Evolutionary conservation across 2,329 filamentous ascomycete genomes (phyloP).

Genomic region (Aspergillus luchuensis): DNA sequence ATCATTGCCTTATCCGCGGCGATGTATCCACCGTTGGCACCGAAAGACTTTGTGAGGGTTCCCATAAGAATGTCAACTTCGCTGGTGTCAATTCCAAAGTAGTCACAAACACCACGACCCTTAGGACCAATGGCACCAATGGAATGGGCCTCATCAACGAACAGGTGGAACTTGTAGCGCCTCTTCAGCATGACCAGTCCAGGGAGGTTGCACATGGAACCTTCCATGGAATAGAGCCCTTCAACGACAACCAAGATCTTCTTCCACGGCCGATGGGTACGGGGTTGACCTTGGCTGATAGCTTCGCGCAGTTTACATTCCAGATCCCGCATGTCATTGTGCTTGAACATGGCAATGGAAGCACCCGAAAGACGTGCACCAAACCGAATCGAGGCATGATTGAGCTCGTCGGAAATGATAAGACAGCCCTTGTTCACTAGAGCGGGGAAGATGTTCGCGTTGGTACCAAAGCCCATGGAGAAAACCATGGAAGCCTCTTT

Average conservation of each 20-base stretch:
- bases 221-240: constrained; percentile 98
- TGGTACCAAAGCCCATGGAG: constrained; percentile 98
- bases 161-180: constrained; percentile 96
- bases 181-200: constrained; percentile 83
- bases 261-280: constrained; percentile 98
- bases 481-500: constrained; percentile 96
- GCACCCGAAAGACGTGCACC: constrained; percentile 91
- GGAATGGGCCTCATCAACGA: constrained; percentile 95
- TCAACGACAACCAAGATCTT: constrained; percentile 97
- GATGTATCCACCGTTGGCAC: constrained; percentile 95
- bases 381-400: constrained; percentile 96
- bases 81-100: constrained; percentile 84
- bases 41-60: constrained; percentile 96
- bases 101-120: constrained; percentile 94
- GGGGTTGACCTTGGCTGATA: constrained; percentile 94
- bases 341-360: constrained; percentile 94
- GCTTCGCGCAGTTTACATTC: constrained; percentile 85
- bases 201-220: constrained; percentile 97
- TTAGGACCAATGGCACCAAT: constrained; percentile 86
- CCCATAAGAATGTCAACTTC: constrained; percentile 98
- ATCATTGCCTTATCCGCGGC: constrained; percentile 87
- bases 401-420: constrained; percentile 94
- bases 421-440: constrained; percentile 90
- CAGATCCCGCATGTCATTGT: constrained; percentile 90
- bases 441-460: constrained; percentile 88